These are phyloP conservation scores for Chloromonas sp. DNA, from an alignment of 163 green algal genomes.

Conservation along the genomic window DNA sequence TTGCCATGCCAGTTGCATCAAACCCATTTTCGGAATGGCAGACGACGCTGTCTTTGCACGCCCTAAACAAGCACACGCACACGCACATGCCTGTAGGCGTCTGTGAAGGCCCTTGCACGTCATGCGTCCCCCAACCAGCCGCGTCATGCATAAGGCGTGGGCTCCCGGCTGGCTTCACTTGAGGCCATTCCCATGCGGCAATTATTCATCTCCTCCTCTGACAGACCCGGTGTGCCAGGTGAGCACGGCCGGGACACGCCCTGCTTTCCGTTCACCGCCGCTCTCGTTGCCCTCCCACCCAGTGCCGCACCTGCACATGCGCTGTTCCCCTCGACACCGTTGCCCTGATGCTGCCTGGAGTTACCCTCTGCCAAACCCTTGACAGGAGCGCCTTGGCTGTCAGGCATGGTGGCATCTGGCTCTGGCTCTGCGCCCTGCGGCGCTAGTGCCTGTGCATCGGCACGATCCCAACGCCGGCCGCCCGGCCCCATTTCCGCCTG, in stretches of 20 bases:
- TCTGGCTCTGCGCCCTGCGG: neutral
- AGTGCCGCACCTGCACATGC: neutral
- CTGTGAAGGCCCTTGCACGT: too few species aligned
- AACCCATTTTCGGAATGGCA: too few species aligned
- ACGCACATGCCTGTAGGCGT: too few species aligned
- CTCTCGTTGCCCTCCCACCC: neutral
- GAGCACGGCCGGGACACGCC: neutral
- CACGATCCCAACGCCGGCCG: too few species aligned
- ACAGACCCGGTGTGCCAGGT: neutral
- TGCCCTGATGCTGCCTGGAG: neutral
- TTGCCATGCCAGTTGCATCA: too few species aligned
- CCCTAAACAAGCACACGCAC: too few species aligned
- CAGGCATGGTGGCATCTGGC: neutral
- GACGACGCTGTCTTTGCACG: too few species aligned
- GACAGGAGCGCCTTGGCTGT: neutral
- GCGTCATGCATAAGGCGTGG: too few species aligned
- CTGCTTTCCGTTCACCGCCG: neutral
- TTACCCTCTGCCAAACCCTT: neutral
- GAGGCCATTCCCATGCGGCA: too few species aligned
- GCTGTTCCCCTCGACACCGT: too few species aligned
- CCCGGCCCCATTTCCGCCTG: neutral
- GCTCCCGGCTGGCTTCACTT: too few species aligned
- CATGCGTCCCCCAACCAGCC: too few species aligned
- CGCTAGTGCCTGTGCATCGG: neutral
- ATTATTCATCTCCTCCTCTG: neutral